These are phyloP conservation scores for Sclerotinia trifoliorum DNA, from an alignment of 2,329 filamentous ascomycete species.

Conservation along the genomic window DNA sequence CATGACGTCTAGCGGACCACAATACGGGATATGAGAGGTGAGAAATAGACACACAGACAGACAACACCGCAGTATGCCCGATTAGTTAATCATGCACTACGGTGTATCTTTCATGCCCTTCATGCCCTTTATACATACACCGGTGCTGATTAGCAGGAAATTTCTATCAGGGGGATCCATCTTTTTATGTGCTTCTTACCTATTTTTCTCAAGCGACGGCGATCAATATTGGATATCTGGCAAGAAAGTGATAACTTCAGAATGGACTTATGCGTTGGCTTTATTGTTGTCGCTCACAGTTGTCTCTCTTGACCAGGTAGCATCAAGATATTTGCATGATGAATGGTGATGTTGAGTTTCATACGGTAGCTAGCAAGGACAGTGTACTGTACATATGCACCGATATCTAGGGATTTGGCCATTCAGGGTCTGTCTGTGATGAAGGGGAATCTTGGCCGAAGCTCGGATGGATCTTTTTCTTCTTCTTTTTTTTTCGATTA, in stretches of 20 bases:
- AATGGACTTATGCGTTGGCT: slow-evolving; percentile 8
- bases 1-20: slow-evolving; percentile 18
- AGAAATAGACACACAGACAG: slow-evolving; percentile 7
- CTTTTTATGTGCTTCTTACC: background rate
- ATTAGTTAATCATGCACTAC: background rate
- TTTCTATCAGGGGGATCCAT: background rate
- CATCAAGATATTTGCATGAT: background rate
- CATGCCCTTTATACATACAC: background rate
- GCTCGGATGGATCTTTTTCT: background rate
- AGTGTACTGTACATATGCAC: too few relatives aligned
- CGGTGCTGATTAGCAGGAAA: background rate
- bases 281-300: background rate
- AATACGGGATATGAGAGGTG: slow-evolving; percentile 8
- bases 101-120: background rate
- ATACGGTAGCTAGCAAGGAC: background rate
- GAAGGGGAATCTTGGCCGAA: background rate
- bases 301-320: background rate
- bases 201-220: background rate
- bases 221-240: slow-evolving; percentile 7
- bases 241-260: background rate
- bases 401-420: background rate
- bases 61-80: slow-evolving; percentile 16
- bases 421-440: background rate
- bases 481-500: background rate
- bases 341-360: background rate